Evolutionary conservation across 805 yeast genomes (phyloP).

Genomic region (Wickerhamomyces sydowiorum): DNA sequence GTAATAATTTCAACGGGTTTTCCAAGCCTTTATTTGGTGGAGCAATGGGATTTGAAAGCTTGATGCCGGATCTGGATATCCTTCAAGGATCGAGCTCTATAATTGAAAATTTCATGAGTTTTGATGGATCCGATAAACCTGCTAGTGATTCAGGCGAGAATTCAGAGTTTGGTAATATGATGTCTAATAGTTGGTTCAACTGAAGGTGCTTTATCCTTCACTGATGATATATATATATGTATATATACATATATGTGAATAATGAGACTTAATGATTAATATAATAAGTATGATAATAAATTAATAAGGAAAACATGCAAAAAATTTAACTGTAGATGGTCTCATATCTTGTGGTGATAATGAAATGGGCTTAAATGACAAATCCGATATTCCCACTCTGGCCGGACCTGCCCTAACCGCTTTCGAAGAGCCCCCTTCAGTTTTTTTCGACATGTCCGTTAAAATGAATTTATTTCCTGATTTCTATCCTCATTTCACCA

Average conservation of each 20-base stretch:
- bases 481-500: neutral
- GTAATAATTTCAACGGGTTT: too few relatives aligned
- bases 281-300: too few relatives aligned
- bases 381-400: conserved; percentile 1
- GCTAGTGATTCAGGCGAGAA: conserved; percentile 2
- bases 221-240: neutral
- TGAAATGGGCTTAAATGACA: too few relatives aligned
- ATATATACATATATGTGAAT: neutral
- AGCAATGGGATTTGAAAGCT: neutral
- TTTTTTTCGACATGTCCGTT: neutral
- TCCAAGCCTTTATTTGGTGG: neutral
- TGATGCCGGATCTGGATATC: neutral
- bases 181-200: conserved; percentile 20
- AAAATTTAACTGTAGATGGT: too few relatives aligned
- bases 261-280: neutral
- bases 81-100: neutral
- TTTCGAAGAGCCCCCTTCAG: too few relatives aligned
- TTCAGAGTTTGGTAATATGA: conserved; percentile 13
- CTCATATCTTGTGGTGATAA: too few relatives aligned
- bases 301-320: too few relatives aligned
- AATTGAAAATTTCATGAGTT: neutral
- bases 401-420: neutral
- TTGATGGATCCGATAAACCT: neutral
- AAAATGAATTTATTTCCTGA: neutral
- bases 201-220: neutral